Evolutionary conservation across 2,329 filamentous ascomycete genomes (phyloP).

Genomic region (Aspergillus tanneri): DNA sequence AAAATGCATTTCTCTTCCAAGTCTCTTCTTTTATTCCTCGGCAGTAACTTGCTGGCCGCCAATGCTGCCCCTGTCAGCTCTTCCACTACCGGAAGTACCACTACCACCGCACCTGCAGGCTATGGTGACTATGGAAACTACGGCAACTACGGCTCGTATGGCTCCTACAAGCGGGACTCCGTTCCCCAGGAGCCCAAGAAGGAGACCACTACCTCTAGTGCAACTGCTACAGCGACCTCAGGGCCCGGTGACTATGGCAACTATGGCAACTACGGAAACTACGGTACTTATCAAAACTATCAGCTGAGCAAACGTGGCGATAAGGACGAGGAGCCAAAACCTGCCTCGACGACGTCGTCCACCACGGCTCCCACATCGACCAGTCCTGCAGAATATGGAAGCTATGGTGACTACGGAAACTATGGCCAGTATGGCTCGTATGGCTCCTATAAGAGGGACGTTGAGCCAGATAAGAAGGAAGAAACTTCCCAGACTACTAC

Average conservation of each 20-base stretch:
- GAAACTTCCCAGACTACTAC: neutral
- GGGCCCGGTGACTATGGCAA: slow-evolving; percentile 12
- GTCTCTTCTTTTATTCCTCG: slow-evolving; percentile 12
- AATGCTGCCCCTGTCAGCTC: slow-evolving; percentile 8
- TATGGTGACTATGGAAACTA: slow-evolving; percentile 15
- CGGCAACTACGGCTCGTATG: slow-evolving; percentile 15
- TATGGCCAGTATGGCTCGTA: slow-evolving; percentile 14
- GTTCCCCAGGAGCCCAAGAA: neutral
- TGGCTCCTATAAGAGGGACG: slow-evolving; percentile 2
- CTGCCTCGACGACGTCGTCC: neutral
- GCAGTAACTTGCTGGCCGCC: slow-evolving; percentile 14
- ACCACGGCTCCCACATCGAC: neutral
- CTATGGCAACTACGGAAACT: slow-evolving; percentile 19
- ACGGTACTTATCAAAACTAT: slow-evolving; percentile 17
- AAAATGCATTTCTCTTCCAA: slow-evolving; percentile 8
- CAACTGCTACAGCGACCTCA: slow-evolving; percentile 2
- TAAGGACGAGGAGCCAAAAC: neutral
- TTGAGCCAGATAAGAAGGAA: neutral
- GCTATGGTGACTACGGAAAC: slow-evolving; percentile 19
- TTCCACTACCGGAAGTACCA: slow-evolving; percentile 6
- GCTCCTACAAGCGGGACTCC: neutral
- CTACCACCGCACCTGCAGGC: slow-evolving; percentile 1
- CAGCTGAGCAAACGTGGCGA: slow-evolving; percentile 8
- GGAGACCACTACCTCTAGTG: no score
- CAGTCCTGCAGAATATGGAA: slow-evolving; percentile 10